Evolutionary conservation across 495 filamentous ascomycete species (phyloP).

Genomic region (Penicillium macrosclerotiorum): DNA sequence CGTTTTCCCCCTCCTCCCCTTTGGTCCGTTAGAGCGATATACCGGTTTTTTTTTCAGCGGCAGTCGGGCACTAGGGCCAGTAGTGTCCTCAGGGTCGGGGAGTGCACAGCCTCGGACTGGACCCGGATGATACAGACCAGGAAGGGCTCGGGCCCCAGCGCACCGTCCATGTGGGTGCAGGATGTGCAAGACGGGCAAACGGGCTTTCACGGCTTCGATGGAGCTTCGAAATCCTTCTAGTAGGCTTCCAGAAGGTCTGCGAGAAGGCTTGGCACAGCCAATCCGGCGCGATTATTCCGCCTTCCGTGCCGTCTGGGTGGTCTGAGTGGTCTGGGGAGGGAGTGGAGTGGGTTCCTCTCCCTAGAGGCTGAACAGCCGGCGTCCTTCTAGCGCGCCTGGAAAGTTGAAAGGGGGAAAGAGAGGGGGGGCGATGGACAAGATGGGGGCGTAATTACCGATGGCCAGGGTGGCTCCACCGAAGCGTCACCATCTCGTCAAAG

Average conservation of each 20-base stretch:
- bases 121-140: not conserved
- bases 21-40: not conserved
- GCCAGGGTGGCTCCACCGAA: conserved; percentile 3
- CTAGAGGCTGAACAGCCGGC: conserved; percentile 26
- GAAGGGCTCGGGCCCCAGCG: conserved; percentile 13
- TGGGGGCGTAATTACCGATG: conserved; percentile 24
- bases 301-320: conserved; percentile 23
- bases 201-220: conserved; percentile 26
- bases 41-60: not conserved
- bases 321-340: conserved; percentile 17
- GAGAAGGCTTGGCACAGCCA: conserved; percentile 38
- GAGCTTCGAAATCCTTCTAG: conserved; percentile 37
- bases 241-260: conserved; percentile 38
- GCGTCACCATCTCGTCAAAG: too few relatives aligned
- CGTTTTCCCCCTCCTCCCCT: not conserved
- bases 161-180: conserved; percentile 23
- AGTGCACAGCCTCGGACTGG: conserved; percentile 8
- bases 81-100: not conserved
- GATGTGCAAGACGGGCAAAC: conserved; percentile 16
- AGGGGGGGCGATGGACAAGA: conserved; percentile 11
- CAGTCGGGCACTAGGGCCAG: conserved; percentile 7
- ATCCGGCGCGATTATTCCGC: conserved; percentile 15
- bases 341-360: not conserved
- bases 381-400: conserved; percentile 12
- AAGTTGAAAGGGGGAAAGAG: conserved; percentile 14